These are phyloP conservation scores for Ligustrum vulgare DNA, from an alignment of 257 asterid genomes.

Conservation along the genomic window DNA sequence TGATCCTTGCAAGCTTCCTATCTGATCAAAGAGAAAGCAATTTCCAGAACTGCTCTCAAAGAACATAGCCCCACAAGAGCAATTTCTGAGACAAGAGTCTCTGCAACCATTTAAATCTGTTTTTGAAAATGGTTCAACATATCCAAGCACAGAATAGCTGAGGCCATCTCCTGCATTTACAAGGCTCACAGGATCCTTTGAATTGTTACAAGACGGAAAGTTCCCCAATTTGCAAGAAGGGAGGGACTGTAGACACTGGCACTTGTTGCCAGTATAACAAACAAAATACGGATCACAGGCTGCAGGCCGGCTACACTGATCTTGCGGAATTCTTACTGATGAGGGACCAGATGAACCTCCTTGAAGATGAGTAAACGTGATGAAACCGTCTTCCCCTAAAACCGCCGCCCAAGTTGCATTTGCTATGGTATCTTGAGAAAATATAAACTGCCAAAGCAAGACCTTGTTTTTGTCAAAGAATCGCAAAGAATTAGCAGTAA, in stretches of 20 bases:
- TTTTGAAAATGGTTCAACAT: conserved; percentile 47
- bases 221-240: conserved; percentile 55
- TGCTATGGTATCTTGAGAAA: conserved; percentile 34
- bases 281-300: conserved; percentile 72
- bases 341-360: conserved; percentile 39
- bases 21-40: conserved; percentile 66
- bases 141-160: conserved; percentile 59
- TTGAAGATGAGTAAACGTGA: conserved; percentile 60
- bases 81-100: conserved; percentile 55
- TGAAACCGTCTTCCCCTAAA: conserved; percentile 56
- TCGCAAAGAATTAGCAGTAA: conserved; percentile 75
- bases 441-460: conserved; percentile 73
- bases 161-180: conserved; percentile 63
- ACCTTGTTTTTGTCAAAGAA: conserved; percentile 45
- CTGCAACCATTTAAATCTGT: conserved; percentile 72
- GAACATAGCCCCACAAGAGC: conserved; percentile 79
- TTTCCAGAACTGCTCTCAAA: conserved; percentile 56
- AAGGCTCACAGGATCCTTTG: conserved; percentile 42
- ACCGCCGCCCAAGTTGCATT: conserved; percentile 76
- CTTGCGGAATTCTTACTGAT: conserved; percentile 56
- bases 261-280: conserved; percentile 61
- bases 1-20: conserved; percentile 56
- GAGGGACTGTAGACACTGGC: conserved; percentile 68
- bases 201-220: conserved; percentile 41
- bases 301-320: conserved; percentile 68